Percentiles rank a stretch among this genome's conserved stretches.
Conservation (phyloP, 176 grass and related monocot species). For the Hyparrhenia diplandra region DNA sequence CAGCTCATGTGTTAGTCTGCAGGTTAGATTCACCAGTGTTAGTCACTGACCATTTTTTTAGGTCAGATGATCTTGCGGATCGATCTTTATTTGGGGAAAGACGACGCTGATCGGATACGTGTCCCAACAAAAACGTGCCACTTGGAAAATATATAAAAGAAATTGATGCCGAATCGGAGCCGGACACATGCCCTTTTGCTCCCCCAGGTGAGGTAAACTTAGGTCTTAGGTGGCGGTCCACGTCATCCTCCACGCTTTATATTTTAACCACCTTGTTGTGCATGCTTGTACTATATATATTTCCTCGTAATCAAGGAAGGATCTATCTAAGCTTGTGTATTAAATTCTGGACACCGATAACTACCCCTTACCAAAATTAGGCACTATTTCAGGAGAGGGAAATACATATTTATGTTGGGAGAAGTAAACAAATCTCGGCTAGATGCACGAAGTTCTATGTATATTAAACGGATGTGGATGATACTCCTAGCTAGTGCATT, state of each 20-base stretch:
- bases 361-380: slow-evolving; percentile 8
- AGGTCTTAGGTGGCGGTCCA: slow-evolving; percentile 26
- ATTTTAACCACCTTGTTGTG: slow-evolving; percentile 21
- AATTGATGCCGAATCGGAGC: not conserved
- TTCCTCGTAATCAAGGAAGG: slow-evolving; percentile 1
- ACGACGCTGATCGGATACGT: not conserved
- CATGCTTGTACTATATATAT: not conserved
- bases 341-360: not conserved
- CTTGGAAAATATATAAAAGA: not conserved
- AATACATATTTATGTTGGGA: not conserved
- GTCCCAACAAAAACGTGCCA: not conserved
- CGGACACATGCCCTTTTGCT: slow-evolving; percentile 13
- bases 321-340: slow-evolving; percentile 10
- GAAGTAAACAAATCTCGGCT: not conserved
- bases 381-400: not conserved
- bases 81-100: not conserved
- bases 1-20: not conserved
- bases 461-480: not conserved
- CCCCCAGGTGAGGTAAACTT: slow-evolving; percentile 2
- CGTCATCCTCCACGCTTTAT: slow-evolving; percentile 4
- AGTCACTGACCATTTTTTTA: not conserved
- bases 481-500: not conserved
- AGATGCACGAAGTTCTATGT: not conserved
- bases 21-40: slow-evolving; percentile 12
- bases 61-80: not conserved